Evolutionary conservation across 139 green algal genomes (phyloP), one percentile per base, ranked within the genome.

Genomic region (Gonium pectorale): DNA sequence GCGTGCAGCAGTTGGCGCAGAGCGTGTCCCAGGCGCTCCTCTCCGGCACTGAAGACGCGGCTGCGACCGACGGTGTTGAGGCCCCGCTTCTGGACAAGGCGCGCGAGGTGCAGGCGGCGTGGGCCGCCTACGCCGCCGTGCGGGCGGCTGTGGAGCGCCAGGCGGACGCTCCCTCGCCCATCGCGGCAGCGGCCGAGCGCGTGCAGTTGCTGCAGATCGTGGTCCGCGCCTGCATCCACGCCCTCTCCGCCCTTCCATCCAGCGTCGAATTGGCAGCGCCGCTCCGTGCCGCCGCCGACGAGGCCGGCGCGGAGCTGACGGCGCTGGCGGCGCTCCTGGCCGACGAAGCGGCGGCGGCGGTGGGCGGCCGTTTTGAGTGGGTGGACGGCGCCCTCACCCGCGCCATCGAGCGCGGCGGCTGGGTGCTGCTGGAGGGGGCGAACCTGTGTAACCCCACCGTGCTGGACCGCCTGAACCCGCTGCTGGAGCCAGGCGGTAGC

Each of bases 391-490:
- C 87, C 21, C 89, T 99, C 51, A 94, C 96, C 0, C 88, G 88
- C 4, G 96, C 97, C 6, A 91, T 98, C 21, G 89, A 96, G 84
- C 67, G 87, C 19, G 97, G 97, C 37, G 90, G 93, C 29, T 99
- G 97, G 98, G 94, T 99, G 52, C 90, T 99, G 67, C 93, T 99
- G 63, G 96, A 99, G 74, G 97, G 97, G 79, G 97, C 98, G 38
- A 99, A 99, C 89, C 88, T 99, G 83, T 98, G 96, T 92, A 98
- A 97, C 83, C 94, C 98, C 9, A 97, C 95, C 1, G 97, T 99
- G 21, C 90, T 99, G 70, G 98, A 99, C 90, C 90, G 98, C 13
- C 92, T 99, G 37, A 99, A 99, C 87, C 92, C 96, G 0, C 90
- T 99, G 85, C 91, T 99, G 69, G 98, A 99, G 90, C 95, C 94